Evolutionary conservation across 2,329 filamentous ascomycete genomes (phyloP).

Genomic region (Aspergillus transmontanensis): DNA sequence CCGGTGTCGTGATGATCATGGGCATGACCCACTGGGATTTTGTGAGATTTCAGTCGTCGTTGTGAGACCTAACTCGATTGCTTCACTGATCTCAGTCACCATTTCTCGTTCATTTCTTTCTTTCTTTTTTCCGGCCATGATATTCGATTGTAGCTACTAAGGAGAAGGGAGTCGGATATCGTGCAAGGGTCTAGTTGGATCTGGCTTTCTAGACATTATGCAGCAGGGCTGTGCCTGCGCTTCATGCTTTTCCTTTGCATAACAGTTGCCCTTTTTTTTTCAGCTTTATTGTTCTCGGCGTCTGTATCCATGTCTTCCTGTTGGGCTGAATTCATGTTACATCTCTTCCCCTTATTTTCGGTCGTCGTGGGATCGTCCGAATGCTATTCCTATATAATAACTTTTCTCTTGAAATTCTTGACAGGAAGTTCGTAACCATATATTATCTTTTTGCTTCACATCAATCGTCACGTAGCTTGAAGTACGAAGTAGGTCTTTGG

Average conservation of each 20-base stretch:
- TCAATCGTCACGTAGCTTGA: not conserved
- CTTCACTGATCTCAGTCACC: constrained; percentile 10
- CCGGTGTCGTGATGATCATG: constrained; percentile 16
- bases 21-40: constrained; percentile 3
- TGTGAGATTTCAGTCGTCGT: constrained; percentile 4
- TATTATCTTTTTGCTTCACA: constrained; percentile 1
- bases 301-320: constrained; percentile 32
- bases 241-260: constrained; percentile 23
- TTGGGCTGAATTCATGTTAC: constrained; percentile 32
- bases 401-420: constrained; percentile 17
- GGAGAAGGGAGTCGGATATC: constrained; percentile 11
- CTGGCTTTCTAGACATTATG: constrained; percentile 34
- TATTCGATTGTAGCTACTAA: constrained; percentile 2
- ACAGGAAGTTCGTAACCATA: not conserved
- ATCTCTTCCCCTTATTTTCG: constrained; percentile 18
- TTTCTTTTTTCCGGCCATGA: constrained; percentile 13
- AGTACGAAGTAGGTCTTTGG: not conserved
- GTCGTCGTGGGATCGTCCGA: constrained; percentile 27
- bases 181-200: constrained; percentile 28
- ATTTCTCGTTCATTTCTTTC: constrained; percentile 9
- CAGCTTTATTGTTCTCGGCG: constrained; percentile 34
- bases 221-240: constrained; percentile 29
- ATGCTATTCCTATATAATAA: constrained; percentile 41
- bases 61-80: not conserved
- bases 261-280: constrained; percentile 29